A percentile compares a stretch with the other conserved stretches of the same genome.
Conservation (phyloP, 495 filamentous ascomycete genomes). For the Hyphodiscus hymeniophilus region DNA sequence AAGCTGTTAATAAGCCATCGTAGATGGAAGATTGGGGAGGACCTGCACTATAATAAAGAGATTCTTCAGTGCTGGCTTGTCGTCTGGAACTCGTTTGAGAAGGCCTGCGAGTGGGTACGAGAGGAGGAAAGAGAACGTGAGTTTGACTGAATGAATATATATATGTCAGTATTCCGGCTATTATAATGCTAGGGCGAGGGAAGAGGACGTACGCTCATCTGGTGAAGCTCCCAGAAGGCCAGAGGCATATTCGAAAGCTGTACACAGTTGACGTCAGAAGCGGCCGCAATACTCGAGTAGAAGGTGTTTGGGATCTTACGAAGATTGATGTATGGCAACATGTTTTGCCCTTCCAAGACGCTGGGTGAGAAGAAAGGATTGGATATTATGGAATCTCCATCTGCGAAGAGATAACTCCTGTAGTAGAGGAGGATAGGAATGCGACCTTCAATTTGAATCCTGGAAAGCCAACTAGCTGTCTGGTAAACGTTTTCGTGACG, state of each 20-base stretch:
- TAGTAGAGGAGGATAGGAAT: no score
- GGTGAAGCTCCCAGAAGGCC: constrained; percentile 63
- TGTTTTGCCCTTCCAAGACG: background rate
- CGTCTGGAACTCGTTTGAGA: constrained; percentile 86
- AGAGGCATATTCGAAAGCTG: constrained; percentile 66
- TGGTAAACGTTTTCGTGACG: no score
- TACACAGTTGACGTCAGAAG: constrained; percentile 22
- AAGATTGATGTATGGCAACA: constrained; percentile 82
- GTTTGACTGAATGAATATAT: constrained; percentile 74
- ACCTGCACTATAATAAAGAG: constrained; percentile 69
- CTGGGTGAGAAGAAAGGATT: background rate
- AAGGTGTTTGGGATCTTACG: constrained; percentile 41
- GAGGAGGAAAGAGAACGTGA: constrained; percentile 81
- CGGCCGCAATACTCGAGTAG: constrained; percentile 21
- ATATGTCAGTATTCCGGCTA: constrained; percentile 11
- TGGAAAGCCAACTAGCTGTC: no score
- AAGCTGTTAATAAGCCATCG: constrained; percentile 1
- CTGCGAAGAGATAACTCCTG: no score
- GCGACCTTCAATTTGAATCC: no score
- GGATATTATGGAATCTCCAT: constrained; percentile 14
- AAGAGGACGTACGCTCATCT: constrained; percentile 68
- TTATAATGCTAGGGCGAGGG: background rate
- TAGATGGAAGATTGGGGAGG: background rate
- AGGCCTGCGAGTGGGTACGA: constrained; percentile 88
- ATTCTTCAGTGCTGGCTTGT: constrained; percentile 80